phyloP scores from a whole-genome alignment of 345 rosid species.

The Physaria fendleri region DNA sequence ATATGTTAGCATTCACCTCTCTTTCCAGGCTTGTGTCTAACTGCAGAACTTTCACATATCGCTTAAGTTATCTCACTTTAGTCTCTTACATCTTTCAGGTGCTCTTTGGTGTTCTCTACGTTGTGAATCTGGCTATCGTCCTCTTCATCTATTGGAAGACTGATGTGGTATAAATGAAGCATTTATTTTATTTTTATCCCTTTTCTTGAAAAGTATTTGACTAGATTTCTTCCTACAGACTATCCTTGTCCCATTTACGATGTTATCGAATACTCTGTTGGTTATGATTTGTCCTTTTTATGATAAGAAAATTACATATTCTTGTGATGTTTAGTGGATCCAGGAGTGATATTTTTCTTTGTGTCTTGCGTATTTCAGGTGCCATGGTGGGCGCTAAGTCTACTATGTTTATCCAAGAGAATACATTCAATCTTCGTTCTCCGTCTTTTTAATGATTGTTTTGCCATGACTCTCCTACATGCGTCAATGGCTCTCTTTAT shows the following conservation, averaged over 20 bases:
- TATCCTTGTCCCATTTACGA: not conserved
- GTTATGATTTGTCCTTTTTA: not conserved
- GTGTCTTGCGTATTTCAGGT: conserved; percentile 40
- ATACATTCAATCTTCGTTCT: conserved; percentile 90
- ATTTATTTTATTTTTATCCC: not conserved
- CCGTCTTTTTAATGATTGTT: conserved; percentile 90
- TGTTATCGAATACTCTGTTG: not conserved
- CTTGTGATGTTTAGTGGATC: not conserved
- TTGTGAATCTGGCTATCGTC: conserved; percentile 61
- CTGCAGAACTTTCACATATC: not conserved
- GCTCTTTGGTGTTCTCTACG: conserved; percentile 69
- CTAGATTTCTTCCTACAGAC: not conserved
- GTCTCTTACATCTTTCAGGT: conserved; percentile 46
- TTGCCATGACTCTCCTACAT: conserved; percentile 85
- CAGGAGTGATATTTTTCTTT: not conserved
- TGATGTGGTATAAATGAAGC: conserved; percentile 46
- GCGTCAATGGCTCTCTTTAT: conserved; percentile 60
- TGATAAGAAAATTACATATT: not conserved
- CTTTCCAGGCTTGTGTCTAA: too few species aligned
- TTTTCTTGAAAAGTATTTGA: not conserved
- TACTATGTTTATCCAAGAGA: conserved; percentile 87
- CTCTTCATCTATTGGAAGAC: conserved; percentile 68
- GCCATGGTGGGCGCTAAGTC: conserved; percentile 86
- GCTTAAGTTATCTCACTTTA: not conserved
- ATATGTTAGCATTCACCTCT: not conserved